phyloP scores from a whole-genome alignment of 176 grass and related monocot genomes.

The Rhipidocladum racemiflorum region DNA sequence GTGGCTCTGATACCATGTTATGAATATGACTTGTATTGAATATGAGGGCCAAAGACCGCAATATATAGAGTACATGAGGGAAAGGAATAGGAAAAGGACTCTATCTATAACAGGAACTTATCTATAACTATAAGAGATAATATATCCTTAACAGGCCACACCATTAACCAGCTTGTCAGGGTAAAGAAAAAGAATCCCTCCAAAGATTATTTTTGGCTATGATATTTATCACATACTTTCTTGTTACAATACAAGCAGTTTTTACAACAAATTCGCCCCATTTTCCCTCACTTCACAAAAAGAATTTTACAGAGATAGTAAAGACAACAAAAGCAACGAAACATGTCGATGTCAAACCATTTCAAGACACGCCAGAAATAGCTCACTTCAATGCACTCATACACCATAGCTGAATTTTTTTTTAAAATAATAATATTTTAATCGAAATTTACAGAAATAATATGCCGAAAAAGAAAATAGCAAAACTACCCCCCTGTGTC shows the following conservation, averaged over 20 bases:
- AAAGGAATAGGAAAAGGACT: too few species aligned
- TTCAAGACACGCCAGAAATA: neutral
- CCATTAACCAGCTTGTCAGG: neutral
- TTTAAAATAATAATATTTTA: too few species aligned
- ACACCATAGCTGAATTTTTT: neutral
- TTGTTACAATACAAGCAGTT: neutral
- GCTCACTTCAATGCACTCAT: neutral
- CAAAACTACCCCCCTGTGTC: too few species aligned
- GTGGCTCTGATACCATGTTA: too few species aligned
- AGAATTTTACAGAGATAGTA: neutral
- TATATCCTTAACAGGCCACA: too few species aligned
- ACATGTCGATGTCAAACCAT: conserved; percentile 2
- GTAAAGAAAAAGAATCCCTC: neutral
- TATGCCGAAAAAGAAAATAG: too few species aligned
- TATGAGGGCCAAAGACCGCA: too few species aligned
- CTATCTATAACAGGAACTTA: too few species aligned
- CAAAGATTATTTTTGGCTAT: neutral
- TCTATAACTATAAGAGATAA: too few species aligned
- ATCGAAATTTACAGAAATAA: too few species aligned
- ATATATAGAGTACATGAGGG: too few species aligned
- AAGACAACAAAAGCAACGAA: neutral
- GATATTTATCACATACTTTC: neutral
- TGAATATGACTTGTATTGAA: too few species aligned
- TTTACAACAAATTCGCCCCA: neutral
- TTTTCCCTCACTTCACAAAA: neutral